Percentiles rank a stretch among this genome's conserved stretches.
These are phyloP conservation scores for Dendrobium nobile DNA, from an alignment of 106 monocot species.

Conservation along the genomic window DNA sequence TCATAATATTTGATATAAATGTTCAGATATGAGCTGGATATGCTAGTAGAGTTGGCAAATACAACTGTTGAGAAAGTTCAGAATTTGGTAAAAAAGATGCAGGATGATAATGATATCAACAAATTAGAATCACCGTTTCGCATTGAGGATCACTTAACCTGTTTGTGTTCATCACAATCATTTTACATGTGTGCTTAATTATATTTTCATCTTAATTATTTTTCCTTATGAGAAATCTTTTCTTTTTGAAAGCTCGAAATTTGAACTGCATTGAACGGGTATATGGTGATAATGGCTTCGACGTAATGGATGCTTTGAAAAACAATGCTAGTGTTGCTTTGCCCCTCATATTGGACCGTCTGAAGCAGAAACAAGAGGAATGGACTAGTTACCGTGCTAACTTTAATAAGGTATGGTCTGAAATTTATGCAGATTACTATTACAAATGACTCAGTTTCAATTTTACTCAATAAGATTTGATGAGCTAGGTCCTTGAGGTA, in stretches of 20 bases:
- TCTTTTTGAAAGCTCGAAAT: conserved; percentile 46
- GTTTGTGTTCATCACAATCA: too few relatives aligned
- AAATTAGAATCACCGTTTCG: too few relatives aligned
- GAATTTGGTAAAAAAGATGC: conserved; percentile 50
- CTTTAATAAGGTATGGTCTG: conserved; percentile 86
- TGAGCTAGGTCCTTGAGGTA: conserved; percentile 76
- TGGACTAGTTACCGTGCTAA: conserved; percentile 61
- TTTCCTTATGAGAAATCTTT: not conserved
- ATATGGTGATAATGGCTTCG: conserved; percentile 85
- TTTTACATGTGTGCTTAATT: not conserved
- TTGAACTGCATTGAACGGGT: conserved; percentile 83
- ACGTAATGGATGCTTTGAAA: conserved; percentile 62
- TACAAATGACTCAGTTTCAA: conserved; percentile 86
- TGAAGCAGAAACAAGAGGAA: conserved; percentile 91
- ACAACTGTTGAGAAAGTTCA: conserved; percentile 50
- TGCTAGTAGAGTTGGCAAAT: conserved; percentile 72
- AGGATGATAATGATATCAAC: too few relatives aligned
- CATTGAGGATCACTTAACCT: too few relatives aligned
- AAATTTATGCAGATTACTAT: conserved; percentile 78
- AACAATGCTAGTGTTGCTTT: conserved; percentile 62
- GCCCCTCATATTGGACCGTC: conserved; percentile 65
- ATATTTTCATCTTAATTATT: not conserved
- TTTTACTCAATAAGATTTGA: conserved; percentile 78
- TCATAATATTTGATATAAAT: too few relatives aligned
- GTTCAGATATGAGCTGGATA: conserved; percentile 10